phyloP scores from a whole-genome alignment of 192 early-diverging fungal species.

The Coemansia furcata region DNA sequence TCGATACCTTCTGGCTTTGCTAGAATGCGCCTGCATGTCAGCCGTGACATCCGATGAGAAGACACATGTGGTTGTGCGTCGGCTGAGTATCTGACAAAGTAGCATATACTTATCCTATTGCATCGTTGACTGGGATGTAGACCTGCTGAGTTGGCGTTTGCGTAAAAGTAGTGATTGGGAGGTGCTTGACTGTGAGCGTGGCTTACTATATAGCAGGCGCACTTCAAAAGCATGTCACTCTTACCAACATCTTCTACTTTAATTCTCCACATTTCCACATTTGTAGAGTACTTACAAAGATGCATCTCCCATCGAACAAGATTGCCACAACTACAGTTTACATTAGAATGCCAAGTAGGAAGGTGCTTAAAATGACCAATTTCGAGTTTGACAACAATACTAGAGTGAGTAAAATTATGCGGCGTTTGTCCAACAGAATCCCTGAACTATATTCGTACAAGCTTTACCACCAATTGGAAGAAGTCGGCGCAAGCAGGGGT shows the following conservation, averaged over 20 bases:
- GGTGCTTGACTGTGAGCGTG: neutral
- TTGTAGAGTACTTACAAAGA: neutral
- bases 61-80: neutral
- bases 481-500: neutral
- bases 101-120: neutral
- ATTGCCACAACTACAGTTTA: neutral
- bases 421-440: neutral
- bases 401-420: neutral
- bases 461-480: neutral
- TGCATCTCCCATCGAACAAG: neutral
- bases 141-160: neutral
- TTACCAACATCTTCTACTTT: neutral
- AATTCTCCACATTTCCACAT: neutral
- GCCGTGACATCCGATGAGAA: neutral
- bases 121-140: neutral
- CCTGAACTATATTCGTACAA: neutral
- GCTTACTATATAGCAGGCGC: neutral
- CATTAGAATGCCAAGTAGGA: neutral
- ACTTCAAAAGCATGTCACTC: neutral
- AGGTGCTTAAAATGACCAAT: neutral
- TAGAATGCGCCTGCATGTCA: neutral
- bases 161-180: neutral
- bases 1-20: no score
- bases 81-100: neutral
- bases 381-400: neutral